Percentiles rank a stretch among this genome's conserved stretches.
Conservation (phyloP, 805 yeast species). For the Candida coleopterorum region DNA sequence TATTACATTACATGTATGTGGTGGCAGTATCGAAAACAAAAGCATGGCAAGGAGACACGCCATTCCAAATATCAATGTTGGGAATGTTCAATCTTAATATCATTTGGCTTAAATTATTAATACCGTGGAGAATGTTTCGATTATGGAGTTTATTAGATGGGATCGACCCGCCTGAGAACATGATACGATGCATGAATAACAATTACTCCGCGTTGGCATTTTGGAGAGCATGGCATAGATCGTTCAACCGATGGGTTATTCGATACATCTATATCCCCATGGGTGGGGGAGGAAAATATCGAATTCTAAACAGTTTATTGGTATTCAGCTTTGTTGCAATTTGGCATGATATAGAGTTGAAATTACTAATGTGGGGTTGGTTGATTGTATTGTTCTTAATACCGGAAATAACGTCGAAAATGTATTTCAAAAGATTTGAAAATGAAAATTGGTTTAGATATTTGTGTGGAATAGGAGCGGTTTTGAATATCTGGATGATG, state of each 20-base stretch:
- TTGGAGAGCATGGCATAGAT: conserved; percentile 99
- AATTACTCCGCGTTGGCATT: conserved; percentile 91
- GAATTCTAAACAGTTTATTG: conserved; percentile 71
- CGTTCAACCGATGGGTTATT: conserved; percentile 85
- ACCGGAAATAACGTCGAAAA: conserved; percentile 74
- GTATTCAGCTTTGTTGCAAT: conserved; percentile 94
- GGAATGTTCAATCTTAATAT: conserved; percentile 86
- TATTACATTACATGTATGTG: conserved; percentile 84
- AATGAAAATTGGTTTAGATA: conserved; percentile 69
- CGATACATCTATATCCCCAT: conserved; percentile 87
- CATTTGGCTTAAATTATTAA: conserved; percentile 86
- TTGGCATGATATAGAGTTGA: conserved; percentile 96
- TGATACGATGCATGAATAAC: conserved; percentile 94
- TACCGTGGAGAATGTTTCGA: conserved; percentile 95
- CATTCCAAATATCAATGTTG: conserved; percentile 92
- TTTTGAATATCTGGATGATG: conserved; percentile 93
- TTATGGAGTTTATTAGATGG: conserved; percentile 91
- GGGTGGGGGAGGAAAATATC: conserved; percentile 69
- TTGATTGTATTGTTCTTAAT: conserved; percentile 76
- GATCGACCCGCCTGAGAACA: conserved; percentile 95
- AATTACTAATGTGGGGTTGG: conserved; percentile 94
- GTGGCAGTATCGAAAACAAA: conserved; percentile 87
- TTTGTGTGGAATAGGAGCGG: conserved; percentile 83
- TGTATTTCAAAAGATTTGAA: conserved; percentile 35
- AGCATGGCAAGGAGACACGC: conserved; percentile 87